Evolutionary conservation across 73 alveolate genomes (phyloP).

Genomic region (Paramecium pentaurelia): DNA sequence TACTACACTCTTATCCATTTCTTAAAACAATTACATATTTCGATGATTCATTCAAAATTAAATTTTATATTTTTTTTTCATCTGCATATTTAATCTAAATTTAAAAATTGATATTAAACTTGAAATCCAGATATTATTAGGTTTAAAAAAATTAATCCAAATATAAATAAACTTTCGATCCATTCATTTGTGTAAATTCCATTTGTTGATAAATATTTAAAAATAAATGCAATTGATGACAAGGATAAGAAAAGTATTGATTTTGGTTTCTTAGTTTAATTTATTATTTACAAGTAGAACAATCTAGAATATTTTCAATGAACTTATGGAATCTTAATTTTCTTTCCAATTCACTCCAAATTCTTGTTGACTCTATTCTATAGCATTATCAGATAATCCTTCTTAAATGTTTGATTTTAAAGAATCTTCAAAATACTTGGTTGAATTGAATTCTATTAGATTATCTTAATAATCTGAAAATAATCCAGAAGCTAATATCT

Average conservation of each 20-base stretch:
- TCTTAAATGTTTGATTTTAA: neutral
- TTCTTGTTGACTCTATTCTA: neutral
- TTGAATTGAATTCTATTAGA: neutral
- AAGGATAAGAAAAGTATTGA: conserved; percentile 65
- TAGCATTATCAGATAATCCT: conserved; percentile 40
- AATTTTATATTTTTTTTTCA: neutral
- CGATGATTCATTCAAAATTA: conserved; percentile 6
- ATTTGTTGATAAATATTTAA: conserved; percentile 9
- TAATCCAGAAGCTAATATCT: neutral
- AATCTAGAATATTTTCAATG: neutral
- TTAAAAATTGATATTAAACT: neutral
- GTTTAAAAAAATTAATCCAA: conserved; percentile 65
- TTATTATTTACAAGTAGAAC: neutral
- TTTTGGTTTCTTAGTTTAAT: conserved; percentile 60
- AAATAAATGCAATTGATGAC: conserved; percentile 65
- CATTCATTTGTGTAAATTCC: conserved; percentile 58
- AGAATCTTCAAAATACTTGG: neutral
- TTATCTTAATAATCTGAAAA: neutral
- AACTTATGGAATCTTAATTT: neutral
- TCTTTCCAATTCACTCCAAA: conserved; percentile 6
- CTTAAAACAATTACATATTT: conserved; percentile 63
- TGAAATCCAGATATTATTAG: conserved; percentile 61
- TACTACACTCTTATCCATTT: conserved; percentile 51
- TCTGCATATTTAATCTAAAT: conserved; percentile 63
- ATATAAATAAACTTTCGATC: conserved; percentile 73